These are phyloP conservation scores for Diaporthe vaccinii DNA, from an alignment of 2,329 filamentous ascomycete genomes.

Conservation along the genomic window DNA sequence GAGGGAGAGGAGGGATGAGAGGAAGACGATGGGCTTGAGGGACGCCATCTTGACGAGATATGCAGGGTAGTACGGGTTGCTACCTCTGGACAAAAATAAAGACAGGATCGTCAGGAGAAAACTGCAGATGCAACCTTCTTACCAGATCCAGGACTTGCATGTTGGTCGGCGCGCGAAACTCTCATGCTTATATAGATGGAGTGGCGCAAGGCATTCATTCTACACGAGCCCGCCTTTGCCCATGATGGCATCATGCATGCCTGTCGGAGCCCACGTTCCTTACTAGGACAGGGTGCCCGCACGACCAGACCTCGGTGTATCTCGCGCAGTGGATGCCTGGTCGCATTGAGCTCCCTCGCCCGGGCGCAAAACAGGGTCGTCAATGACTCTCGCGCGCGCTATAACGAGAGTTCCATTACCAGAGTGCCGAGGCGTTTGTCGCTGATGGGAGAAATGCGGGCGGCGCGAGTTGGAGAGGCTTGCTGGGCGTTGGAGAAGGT, in stretches of 20 bases:
- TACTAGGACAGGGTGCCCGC: not conserved
- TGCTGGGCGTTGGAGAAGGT: conserved; percentile 35
- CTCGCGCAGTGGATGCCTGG: conserved; percentile 9
- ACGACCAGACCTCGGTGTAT: conserved; percentile 36
- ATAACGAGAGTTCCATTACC: not conserved
- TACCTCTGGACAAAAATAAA: conserved; percentile 11
- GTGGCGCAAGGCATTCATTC: not conserved
- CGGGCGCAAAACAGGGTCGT: not conserved
- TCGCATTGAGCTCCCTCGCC: not conserved
- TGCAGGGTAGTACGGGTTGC: conserved; percentile 45
- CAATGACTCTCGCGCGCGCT: conserved; percentile 2
- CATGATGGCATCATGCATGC: conserved; percentile 33
- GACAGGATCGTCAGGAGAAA: conserved; percentile 37
- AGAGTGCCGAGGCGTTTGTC: conserved; percentile 7
- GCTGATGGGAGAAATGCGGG: conserved; percentile 29
- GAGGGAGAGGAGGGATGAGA: conserved; percentile 43
- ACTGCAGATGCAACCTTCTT: conserved; percentile 16
- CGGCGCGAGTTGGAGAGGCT: conserved; percentile 10
- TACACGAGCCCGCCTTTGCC: not conserved
- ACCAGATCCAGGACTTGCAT: not conserved
- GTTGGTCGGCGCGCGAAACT: not conserved
- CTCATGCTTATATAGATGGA: conserved; percentile 19
- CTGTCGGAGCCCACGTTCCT: conserved; percentile 17
- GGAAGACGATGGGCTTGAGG: conserved; percentile 45
- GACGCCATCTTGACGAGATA: conserved; percentile 22